phyloP scores from a whole-genome alignment of 352 stramenopile species.

The Phytopythium aichiense region DNA sequence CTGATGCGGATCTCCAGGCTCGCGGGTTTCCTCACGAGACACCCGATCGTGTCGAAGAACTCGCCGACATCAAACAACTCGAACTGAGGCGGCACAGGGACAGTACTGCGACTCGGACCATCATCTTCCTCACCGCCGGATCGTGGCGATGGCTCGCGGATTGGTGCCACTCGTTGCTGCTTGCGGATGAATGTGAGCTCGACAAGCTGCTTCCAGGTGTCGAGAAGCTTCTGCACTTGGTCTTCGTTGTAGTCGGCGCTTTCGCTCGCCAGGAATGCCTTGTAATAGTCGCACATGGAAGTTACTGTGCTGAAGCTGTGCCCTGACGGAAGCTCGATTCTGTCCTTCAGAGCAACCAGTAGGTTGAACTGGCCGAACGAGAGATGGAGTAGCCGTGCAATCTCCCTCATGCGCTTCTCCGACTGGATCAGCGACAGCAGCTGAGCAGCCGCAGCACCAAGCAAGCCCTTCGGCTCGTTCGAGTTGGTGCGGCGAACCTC shows the following conservation, averaged over 20 bases:
- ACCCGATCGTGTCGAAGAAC: conserved; percentile 48
- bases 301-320: conserved; percentile 48
- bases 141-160: not conserved
- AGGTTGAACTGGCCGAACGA: conserved; percentile 61
- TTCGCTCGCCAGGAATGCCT: conserved; percentile 36
- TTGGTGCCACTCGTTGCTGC: conserved; percentile 14
- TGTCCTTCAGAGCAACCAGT: conserved; percentile 49
- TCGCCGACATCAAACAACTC: conserved; percentile 61
- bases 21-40: conserved; percentile 45
- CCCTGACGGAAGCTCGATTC: conserved; percentile 31
- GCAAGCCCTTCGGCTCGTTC: conserved; percentile 12
- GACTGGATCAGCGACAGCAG: conserved; percentile 30
- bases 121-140: not conserved
- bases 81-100: conserved; percentile 18
- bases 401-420: conserved; percentile 44
- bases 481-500: conserved; percentile 9
- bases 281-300: conserved; percentile 61
- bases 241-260: conserved; percentile 28
- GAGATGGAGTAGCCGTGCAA: conserved; percentile 42
- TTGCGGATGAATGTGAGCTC: conserved; percentile 68
- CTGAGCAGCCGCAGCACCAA: conserved; percentile 36
- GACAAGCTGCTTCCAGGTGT: conserved; percentile 44
- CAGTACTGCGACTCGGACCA: not conserved
- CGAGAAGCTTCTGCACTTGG: conserved; percentile 29
- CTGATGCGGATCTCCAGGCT: conserved; percentile 43